Evolutionary conservation across 1,284 basidiomycete genomes (phyloP), one percentile per base, ranked within the genome.

Genomic region (Malassezia cuniculi): DNA sequence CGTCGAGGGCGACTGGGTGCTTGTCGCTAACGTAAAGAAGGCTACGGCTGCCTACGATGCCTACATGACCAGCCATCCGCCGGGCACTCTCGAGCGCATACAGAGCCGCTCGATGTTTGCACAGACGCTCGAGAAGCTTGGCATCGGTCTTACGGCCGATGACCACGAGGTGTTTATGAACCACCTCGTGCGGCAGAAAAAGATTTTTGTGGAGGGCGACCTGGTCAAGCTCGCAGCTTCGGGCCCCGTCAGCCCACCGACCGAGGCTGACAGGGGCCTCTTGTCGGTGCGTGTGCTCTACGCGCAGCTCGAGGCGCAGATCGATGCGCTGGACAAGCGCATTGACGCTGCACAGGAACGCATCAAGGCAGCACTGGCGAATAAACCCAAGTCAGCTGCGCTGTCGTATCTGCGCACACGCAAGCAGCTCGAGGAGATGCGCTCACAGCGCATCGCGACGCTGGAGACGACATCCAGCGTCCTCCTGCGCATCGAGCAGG

Each of bases 401-500:
- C 60, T 85, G 25, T 77, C 76, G 5, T 78, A 83, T 53, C 71
- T 95, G 8, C 76, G 81, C 22, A 78, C 79, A 11, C 78, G 79
- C 54, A 90, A 85, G 61, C 76, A 77, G 36, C 71, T 89, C 4
- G 79, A 89, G 55, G 81, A 82, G 3, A 68, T 89, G 1, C 70
- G 89, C 18, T 70, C 70, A 18, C 82, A 85, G 61, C 79, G 86
- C 15, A 68, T 85, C 1, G 75, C 71, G 1, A 78, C 83, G 0
- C 70, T 83, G 1, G 76, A 80, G 36, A 84, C 79, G 27, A 70
- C 95, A 9, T 77, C 81, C 43, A 70, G 74, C 2, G 84, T 87
- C 0, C 69, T 93, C 14, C 70, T 84, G 36, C 77, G 78, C 34
- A 82, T 95, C 3, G 85, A 95, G 69, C 76, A 79, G 12, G 84